Conservation (phyloP, 257 asterid species). For the Capsicum chinense region DNA sequence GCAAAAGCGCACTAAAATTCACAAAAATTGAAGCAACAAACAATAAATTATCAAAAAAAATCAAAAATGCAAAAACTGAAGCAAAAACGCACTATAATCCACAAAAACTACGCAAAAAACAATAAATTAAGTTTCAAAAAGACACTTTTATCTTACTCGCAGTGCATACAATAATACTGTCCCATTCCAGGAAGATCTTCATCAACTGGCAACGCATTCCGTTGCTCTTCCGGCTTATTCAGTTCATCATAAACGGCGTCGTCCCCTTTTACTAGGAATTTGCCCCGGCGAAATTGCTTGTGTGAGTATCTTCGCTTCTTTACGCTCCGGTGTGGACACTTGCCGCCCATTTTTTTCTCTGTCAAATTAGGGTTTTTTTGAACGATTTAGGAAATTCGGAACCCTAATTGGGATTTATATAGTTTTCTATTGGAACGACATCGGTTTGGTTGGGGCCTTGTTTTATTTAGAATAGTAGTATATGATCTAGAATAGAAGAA, state of each 20-base stretch:
- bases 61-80: too few species aligned
- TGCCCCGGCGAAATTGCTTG: conserved; percentile 61
- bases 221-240: conserved; percentile 51
- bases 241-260: conserved; percentile 85
- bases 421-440: background rate
- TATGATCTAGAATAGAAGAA: too few species aligned
- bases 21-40: too few species aligned
- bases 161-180: conserved; percentile 80
- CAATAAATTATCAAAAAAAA: too few species aligned
- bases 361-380: conserved; percentile 31
- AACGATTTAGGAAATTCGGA: background rate
- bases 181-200: conserved; percentile 99
- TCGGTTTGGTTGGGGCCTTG: background rate
- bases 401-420: conserved; percentile 41
- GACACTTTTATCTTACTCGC: conserved; percentile 62
- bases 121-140: background rate
- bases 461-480: too few species aligned
- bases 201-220: conserved; percentile 64
- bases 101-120: too few species aligned
- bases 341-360: conserved; percentile 76
- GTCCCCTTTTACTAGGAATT: conserved; percentile 68
- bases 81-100: too few species aligned
- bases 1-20: too few species aligned
- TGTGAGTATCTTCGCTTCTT: conserved; percentile 75
- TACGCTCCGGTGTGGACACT: conserved; percentile 85